Evolutionary conservation across 2,329 filamentous ascomycete genomes (phyloP).

Genomic region (Talaromyces pinophilus): DNA sequence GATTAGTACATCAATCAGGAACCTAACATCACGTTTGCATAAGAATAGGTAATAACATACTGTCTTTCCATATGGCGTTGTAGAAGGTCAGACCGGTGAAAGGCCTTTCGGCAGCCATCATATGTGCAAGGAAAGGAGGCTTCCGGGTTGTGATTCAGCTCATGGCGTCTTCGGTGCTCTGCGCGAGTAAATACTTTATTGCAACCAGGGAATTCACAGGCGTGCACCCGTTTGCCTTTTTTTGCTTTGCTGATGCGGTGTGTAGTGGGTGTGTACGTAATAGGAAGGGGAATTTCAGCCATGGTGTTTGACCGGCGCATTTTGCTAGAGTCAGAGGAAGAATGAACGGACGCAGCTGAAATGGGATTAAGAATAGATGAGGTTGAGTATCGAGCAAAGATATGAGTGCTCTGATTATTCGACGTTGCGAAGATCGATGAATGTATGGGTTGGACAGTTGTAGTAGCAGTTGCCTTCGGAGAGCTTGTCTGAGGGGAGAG

Average conservation of each 20-base stretch:
- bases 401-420: neutral
- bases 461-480: neutral
- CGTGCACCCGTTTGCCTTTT: conserved; percentile 55
- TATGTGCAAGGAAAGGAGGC: conserved; percentile 48
- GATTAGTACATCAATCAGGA: conserved; percentile 4
- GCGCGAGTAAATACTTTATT: conserved; percentile 54
- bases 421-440: neutral
- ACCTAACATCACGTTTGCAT: neutral
- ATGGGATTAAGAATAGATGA: neutral
- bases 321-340: conserved; percentile 14
- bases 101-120: conserved; percentile 49
- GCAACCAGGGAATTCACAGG: conserved; percentile 51
- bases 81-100: conserved; percentile 51
- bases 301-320: conserved; percentile 33
- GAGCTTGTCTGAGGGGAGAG: neutral
- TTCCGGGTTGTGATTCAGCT: conserved; percentile 54
- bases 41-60: conserved; percentile 36
- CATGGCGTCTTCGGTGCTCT: conserved; percentile 53
- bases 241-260: conserved; percentile 55
- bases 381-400: neutral
- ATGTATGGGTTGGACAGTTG: neutral
- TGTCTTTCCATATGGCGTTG: conserved; percentile 54
- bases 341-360: conserved; percentile 14
- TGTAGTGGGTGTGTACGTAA: conserved; percentile 53
- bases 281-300: conserved; percentile 36